Evolutionary conservation across 1,139 yeast species (phyloP).

Genomic region (Blastobotrys petasosporus): DNA sequence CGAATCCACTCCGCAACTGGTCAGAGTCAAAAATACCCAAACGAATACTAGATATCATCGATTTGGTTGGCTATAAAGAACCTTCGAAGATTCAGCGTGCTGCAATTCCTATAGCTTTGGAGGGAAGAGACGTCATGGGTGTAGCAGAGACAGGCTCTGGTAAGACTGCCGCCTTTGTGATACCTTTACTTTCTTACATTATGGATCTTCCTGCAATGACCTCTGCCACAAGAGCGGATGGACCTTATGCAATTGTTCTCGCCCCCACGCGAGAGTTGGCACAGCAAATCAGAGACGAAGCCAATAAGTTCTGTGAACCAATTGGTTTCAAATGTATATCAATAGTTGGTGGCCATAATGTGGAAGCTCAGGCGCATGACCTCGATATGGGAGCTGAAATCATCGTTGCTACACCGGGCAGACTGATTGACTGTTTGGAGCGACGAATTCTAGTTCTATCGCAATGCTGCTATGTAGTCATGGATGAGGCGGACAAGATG

Average conservation of each 20-base stretch:
- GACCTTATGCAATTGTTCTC: constrained; percentile 61
- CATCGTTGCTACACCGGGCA: constrained; percentile 90
- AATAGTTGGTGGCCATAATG: constrained; percentile 84
- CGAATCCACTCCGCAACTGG: constrained; percentile 72
- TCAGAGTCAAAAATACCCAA: constrained; percentile 49
- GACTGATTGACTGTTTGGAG: constrained; percentile 75
- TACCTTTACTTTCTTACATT: constrained; percentile 65
- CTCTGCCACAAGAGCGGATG: constrained; percentile 42
- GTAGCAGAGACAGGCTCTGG: constrained; percentile 98
- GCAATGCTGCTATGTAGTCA: constrained; percentile 61
- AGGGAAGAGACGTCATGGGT: constrained; percentile 65
- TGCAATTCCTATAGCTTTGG: constrained; percentile 67
- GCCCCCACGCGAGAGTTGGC: constrained; percentile 96
- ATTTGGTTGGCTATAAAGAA: constrained; percentile 43
- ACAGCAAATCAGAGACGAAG: constrained; percentile 69
- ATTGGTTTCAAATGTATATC: constrained; percentile 52
- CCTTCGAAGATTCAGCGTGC: constrained; percentile 94
- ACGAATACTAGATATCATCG: constrained; percentile 38
- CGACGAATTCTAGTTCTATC: constrained; percentile 54
- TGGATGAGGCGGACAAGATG: constrained; percentile 96
- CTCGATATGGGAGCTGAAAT: constrained; percentile 68
- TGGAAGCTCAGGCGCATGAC: constrained; percentile 63
- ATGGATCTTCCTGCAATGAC: constrained; percentile 41
- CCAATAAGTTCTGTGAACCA: constrained; percentile 44
- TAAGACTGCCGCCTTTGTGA: constrained; percentile 75